Conservation (phyloP, 768 basidiomycete genomes). For the Zangia roseola region DNA sequence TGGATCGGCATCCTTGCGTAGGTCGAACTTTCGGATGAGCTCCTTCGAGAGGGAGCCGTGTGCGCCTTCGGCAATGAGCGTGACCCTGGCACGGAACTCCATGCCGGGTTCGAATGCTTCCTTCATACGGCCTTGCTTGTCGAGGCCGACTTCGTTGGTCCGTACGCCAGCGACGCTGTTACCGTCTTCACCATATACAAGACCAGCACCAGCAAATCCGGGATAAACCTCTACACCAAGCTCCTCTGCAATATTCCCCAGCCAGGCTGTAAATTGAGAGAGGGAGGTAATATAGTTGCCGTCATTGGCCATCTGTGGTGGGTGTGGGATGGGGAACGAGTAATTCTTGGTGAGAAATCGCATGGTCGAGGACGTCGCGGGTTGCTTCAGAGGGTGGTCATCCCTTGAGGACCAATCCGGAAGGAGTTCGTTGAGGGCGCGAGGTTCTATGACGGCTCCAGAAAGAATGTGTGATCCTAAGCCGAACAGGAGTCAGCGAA, state of each 20-base stretch:
- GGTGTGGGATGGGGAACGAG: conserved; percentile 86
- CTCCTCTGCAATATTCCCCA: conserved; percentile 80
- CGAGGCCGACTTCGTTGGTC: conserved; percentile 94
- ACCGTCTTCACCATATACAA: conserved; percentile 64
- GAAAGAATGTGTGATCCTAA: conserved; percentile 92
- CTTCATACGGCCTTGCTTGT: conserved; percentile 72
- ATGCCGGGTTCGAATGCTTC: conserved; percentile 93
- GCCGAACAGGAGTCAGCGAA: not conserved
- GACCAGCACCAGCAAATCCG: conserved; percentile 88
- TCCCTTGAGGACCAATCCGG: conserved; percentile 73
- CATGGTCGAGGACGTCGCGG: conserved; percentile 80
- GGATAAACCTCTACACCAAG: conserved; percentile 94
- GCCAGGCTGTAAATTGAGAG: conserved; percentile 86
- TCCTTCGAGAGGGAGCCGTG: conserved; percentile 89
- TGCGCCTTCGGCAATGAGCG: conserved; percentile 91
- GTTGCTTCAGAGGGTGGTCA: conserved; percentile 78
- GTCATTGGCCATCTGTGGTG: conserved; percentile 94
- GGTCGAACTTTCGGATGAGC: conserved; percentile 67
- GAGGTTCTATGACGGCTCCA: conserved; percentile 92
- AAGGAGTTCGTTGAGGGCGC: conserved; percentile 86
- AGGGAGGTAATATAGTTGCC: conserved; percentile 93
- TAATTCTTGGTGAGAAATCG: conserved; percentile 70
- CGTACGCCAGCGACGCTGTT: conserved; percentile 58
- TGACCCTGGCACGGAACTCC: conserved; percentile 91
- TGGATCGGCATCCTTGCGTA: conserved; percentile 66